Evolutionary conservation across 2,329 filamentous ascomycete genomes (phyloP), one percentile per base, ranked within the genome.

Genomic region (Sodiomyces alkalinus): DNA sequence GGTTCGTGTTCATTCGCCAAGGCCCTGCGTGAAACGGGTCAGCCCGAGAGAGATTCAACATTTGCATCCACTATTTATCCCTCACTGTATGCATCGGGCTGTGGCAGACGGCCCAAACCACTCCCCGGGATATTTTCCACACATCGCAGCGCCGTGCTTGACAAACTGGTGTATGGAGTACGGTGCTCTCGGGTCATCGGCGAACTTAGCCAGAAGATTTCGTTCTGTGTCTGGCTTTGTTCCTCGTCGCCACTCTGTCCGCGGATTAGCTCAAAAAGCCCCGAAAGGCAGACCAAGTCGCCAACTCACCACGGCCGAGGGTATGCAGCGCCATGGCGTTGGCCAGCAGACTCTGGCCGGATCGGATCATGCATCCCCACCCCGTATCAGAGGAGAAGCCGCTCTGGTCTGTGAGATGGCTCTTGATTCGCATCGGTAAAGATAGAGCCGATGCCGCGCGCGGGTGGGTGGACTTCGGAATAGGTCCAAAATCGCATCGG

Each of bases 101-200:
- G 90, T 92, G 6, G 90, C 90, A 12, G 85, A 94, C n/a, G 90
- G 90, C 0, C 90, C 90, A 54, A 98, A 98, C 90, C 90, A 98
- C 54, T 96, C 83, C 20, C 90, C 90, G 0, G 90, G 90, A 45
- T 92, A 81, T 53, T 93, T 96, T 4, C 83, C 86, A 51, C 90
- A 98, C 3, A 79, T 77, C 19, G 68, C 64, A 15, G 85, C 85
- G 12, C 90, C 90, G 42, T 93, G 80, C 29, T 76, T 65, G 19
- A 98, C 90, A 45, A 98, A 98, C 36, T 77, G 81, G 45, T 98
- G 90, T 41, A 98, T 83, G 2, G 87, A 96, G 48, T 92, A 96
- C 1, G 85, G 82, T 4, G 90, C 85, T 39, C 65, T 67, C 3
- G 81, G 73, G 36, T 87, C 76, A 44, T 98, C 90, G 15, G 87